Base-by-base conservation (phyloP, 805 yeast genomes). In the Candida nemodendra region DNA sequence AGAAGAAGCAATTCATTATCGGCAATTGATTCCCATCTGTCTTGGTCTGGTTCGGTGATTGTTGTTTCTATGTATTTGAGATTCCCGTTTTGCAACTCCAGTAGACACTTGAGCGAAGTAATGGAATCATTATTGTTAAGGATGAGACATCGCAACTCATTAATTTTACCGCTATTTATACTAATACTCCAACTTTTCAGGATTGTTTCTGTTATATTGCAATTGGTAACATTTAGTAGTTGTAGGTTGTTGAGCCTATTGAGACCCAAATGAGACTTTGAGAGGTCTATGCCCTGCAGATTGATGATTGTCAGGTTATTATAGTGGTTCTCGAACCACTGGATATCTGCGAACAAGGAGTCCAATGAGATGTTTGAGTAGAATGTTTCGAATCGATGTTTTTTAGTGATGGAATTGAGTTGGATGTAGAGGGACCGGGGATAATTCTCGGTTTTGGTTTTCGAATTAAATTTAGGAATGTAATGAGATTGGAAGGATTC, bases 301-400 rank as follows among this genome's bases (percentile, higher is more conserved):
- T 52, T 50, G 25, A 59, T 32, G 4, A 57, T 31, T 1, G 47
- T 45, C 6, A 56, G 13, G 28, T 41, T 44, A 9, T 38, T 21
- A 15, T 43, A 44, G 15, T 34, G 21, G 9, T 14, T 17, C 5
- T 32, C 18, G 5, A 28, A 18, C 11, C 15, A 22, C 15, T 42
- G 47, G 2, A 54, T 24, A 28, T 48, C 44, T 3, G 13, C 4
- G 6, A 47, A 36, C 30, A 56, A 15, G 2, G 47, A 22, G 14
- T 36, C 27, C 9, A 37, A 41, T 18, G 54, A 35, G 1, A 58
- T 27, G 41, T 64, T 63, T 4, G 48, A 40, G 27, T 52, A 60
- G 2, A 64, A 39, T 5, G 66, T 54, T 41, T 66, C 70, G n/a
- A 65, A 47, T 21, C 71, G 39, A 39, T 64, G 68, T 24, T 51